These are phyloP conservation scores for Kodamaea leandrae DNA, from an alignment of 805 yeast genomes.

Conservation along the genomic window DNA sequence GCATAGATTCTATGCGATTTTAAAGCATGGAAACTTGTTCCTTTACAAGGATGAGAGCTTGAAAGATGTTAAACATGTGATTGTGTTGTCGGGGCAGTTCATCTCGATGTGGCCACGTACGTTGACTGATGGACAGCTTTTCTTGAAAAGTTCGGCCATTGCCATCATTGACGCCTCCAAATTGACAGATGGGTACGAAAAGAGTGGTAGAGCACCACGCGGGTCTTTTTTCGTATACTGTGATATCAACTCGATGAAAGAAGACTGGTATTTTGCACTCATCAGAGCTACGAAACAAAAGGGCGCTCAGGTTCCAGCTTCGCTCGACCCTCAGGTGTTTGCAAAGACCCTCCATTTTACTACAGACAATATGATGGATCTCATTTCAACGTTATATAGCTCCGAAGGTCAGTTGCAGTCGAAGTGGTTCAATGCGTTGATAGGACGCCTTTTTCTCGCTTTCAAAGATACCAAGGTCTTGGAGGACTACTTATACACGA, in stretches of 20 bases:
- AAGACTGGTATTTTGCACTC: slow-evolving; percentile 88
- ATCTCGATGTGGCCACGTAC: slow-evolving; percentile 85
- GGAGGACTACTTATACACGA: slow-evolving; percentile 53
- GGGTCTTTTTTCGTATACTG: slow-evolving; percentile 62
- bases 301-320: slow-evolving; percentile 11
- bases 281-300: slow-evolving; percentile 57
- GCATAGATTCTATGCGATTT: slow-evolving; percentile 64
- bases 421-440: slow-evolving; percentile 85
- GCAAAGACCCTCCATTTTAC: slow-evolving; percentile 74
- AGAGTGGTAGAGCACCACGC: slow-evolving; percentile 26
- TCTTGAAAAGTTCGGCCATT: slow-evolving; percentile 76
- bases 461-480: slow-evolving; percentile 69
- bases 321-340: slow-evolving; percentile 48
- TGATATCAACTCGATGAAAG: slow-evolving; percentile 79
- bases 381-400: slow-evolving; percentile 76
- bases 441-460: slow-evolving; percentile 79
- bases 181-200: slow-evolving; percentile 13
- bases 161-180: slow-evolving; percentile 50
- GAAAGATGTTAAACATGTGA: slow-evolving; percentile 70
- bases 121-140: slow-evolving; percentile 71
- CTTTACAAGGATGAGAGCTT: slow-evolving; percentile 71
- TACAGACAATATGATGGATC: slow-evolving; percentile 66
- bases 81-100: slow-evolving; percentile 67
- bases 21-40: slow-evolving; percentile 85
- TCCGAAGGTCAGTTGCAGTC: slow-evolving; percentile 80